Conservation (phyloP, 192 early-diverging fungal genomes). For the Podila minutissima region DNA sequence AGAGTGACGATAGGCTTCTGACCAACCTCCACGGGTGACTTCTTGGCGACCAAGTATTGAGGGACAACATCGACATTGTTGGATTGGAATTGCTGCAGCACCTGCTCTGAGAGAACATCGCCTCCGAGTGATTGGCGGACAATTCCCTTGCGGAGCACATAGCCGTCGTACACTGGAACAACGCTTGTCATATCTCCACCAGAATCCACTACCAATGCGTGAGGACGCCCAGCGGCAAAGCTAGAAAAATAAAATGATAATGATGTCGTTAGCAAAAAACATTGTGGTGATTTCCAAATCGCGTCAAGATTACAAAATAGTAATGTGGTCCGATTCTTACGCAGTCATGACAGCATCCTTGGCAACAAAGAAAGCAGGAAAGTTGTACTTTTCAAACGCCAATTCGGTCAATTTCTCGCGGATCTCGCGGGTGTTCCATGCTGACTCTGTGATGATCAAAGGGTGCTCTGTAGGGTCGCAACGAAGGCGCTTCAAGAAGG, state of each 20-base stretch:
- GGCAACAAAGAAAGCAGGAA: slow-evolving; percentile 94
- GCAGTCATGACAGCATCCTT: slow-evolving; percentile 93
- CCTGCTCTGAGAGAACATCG: slow-evolving; percentile 82
- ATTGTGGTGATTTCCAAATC: not conserved
- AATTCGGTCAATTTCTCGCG: slow-evolving; percentile 91
- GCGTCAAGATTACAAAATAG: not conserved
- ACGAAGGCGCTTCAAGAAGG: slow-evolving; percentile 76
- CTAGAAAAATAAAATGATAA: slow-evolving; percentile 45
- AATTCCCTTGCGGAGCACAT: slow-evolving; percentile 89
- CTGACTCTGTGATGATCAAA: slow-evolving; percentile 88
- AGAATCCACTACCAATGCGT: slow-evolving; percentile 92
- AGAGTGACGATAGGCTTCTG: slow-evolving; percentile 64
- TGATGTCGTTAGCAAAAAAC: too few species aligned
- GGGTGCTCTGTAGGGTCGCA: slow-evolving; percentile 89
- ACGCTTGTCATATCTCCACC: slow-evolving; percentile 90
- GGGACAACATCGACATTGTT: slow-evolving; percentile 77
- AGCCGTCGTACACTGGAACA: slow-evolving; percentile 98
- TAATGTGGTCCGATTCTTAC: slow-evolving; percentile 54
- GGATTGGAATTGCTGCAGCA: slow-evolving; percentile 66
- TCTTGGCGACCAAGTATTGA: slow-evolving; percentile 84
- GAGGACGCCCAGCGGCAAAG: slow-evolving; percentile 89
- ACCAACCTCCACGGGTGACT: slow-evolving; percentile 77
- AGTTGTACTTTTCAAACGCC: slow-evolving; percentile 93
- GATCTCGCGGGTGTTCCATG: slow-evolving; percentile 87
- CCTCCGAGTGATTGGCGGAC: slow-evolving; percentile 82